These are phyloP conservation scores for Triadica sebifera DNA, from an alignment of 345 rosid genomes.

Conservation along the genomic window DNA sequence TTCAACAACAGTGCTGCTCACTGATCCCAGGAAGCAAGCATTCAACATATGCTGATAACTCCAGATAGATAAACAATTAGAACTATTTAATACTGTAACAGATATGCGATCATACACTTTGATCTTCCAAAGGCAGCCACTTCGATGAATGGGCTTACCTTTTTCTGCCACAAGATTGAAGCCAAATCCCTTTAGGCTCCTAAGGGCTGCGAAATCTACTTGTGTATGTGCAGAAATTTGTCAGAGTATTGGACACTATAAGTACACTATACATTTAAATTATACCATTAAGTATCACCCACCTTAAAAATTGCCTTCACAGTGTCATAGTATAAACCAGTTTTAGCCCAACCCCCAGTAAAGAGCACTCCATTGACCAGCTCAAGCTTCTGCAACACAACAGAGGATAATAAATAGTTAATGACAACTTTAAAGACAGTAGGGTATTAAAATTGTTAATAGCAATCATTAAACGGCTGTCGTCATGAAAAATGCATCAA, in stretches of 20 bases:
- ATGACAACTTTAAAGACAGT: not conserved
- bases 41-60: not conserved
- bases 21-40: not conserved
- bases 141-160: not conserved
- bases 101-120: not conserved
- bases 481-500: not conserved
- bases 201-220: conserved; percentile 1
- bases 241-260: not conserved
- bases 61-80: not conserved
- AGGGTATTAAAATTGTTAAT: not conserved
- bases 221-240: not conserved
- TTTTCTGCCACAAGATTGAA: conserved; percentile 1
- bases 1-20: not conserved
- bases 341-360: conserved; percentile 92
- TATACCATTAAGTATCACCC: conserved; percentile 1
- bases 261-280: not conserved
- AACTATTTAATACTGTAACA: not conserved
- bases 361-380: conserved; percentile 80
- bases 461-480: not conserved
- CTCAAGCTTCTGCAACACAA: conserved; percentile 60
- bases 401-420: not conserved
- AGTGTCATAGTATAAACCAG: conserved; percentile 54
- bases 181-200: conserved; percentile 3
- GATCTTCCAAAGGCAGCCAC: not conserved
- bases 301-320: conserved; percentile 55